Conservation (phyloP, 1,139 yeast species). For the Candida tetrigidarum region DNA sequence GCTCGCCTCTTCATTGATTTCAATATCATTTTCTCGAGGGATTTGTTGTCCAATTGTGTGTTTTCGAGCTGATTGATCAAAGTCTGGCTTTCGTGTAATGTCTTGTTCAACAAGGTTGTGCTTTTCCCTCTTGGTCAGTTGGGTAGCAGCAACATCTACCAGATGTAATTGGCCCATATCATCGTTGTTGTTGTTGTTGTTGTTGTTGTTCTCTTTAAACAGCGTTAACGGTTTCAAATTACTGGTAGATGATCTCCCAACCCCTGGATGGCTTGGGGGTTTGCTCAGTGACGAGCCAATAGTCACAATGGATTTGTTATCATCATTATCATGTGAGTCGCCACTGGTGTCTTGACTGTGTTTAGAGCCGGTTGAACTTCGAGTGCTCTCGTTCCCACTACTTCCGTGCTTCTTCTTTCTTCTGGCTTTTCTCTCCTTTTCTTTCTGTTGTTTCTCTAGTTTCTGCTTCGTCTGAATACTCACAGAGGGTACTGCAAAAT, state of each 20-base stretch:
- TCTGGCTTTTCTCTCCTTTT: constrained; percentile 18
- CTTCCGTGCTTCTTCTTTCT: constrained; percentile 14
- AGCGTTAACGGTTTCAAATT: background rate
- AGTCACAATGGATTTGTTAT: constrained; percentile 9
- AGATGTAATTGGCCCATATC: background rate
- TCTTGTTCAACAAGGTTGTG: background rate
- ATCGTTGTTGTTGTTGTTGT: background rate
- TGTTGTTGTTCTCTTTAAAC: background rate
- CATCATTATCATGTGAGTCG: constrained; percentile 6
- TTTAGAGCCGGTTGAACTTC: constrained; percentile 9
- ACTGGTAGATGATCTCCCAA: background rate
- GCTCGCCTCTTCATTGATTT: constrained; percentile 8
- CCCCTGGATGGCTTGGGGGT: background rate
- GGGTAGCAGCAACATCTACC: no score
- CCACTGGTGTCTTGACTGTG: constrained; percentile 2
- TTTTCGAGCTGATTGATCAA: background rate
- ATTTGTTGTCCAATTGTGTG: constrained; percentile 1
- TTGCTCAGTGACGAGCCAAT: background rate
- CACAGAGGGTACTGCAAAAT: constrained; percentile 34
- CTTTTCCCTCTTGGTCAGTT: constrained; percentile 1
- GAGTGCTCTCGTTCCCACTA: constrained; percentile 6
- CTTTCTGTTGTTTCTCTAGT: constrained; percentile 24
- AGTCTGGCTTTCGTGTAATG: background rate
- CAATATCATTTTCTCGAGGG: background rate
- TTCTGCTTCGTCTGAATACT: constrained; percentile 39